Evolutionary conservation across 768 basidiomycete species (phyloP), one percentile per base, ranked within the genome.

Genomic region (Vishniacozyma victoriae): DNA sequence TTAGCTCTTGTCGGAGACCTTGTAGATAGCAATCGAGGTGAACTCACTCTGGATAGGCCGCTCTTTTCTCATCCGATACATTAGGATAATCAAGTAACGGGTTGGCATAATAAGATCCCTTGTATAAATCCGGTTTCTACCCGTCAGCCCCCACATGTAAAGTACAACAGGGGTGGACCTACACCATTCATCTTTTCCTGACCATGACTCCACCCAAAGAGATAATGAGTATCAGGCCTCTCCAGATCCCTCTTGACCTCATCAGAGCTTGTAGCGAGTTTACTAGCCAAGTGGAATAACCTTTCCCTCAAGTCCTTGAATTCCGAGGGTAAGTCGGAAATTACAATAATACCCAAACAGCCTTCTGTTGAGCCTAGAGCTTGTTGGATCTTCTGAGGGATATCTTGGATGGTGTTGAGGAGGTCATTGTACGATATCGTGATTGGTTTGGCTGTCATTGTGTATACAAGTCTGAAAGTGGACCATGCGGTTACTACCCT

Each of bases 201-300:
- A 46, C 93, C 93, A 72, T 93, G 87, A 36, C 85, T 87, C 93
- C 93, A 97, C n/a, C 93, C 93, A 71, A 91, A 96, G 85, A 86
- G 86, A 64, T 88, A 95, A 48, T 78, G 80, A 58, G 82, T 85
- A 20, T 72, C 73, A 1, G 82, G 75, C 71, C 91, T 83, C 18
- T 82, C 79, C 62, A 87, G 87, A 46, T 78, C 79, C 68, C 95
- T 89, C 39, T 86, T 78, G 15, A 72, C 71, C 15, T 70, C 62
- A 46, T 85, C 82, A 23, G 85, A 80, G 9, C 93, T 75, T 19
- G 77, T 76, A 0, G 86, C 83, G 66, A 96, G 91, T 23, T 77
- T 74, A 72, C 87, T 80, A 3, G 87, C 80, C 36, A 89, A 75
- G 54, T 77, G 80, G 46, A 99, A 78, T 26, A 96, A 75, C 22